Evolutionary conservation across 2,329 filamentous ascomycete genomes (phyloP).

Genomic region (Aspergillus luchuensis): DNA sequence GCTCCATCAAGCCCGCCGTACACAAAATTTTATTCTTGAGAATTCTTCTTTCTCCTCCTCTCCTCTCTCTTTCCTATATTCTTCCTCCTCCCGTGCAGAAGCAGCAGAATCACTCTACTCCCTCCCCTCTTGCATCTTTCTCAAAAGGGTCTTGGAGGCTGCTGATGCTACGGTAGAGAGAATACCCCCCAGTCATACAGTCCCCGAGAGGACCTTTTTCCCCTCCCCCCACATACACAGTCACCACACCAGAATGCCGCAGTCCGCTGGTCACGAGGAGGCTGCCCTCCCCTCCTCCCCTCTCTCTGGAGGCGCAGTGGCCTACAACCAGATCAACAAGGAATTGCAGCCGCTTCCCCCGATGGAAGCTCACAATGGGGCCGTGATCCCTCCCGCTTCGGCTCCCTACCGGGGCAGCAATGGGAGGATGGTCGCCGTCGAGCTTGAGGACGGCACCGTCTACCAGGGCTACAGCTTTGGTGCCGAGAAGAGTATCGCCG

Average conservation of each 20-base stretch:
- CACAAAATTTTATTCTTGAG: slow-evolving; percentile 31
- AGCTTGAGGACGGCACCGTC: slow-evolving; percentile 87
- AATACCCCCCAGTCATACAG: slow-evolving; percentile 30
- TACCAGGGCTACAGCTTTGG: slow-evolving; percentile 97
- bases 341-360: slow-evolving; percentile 35
- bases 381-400: slow-evolving; percentile 59
- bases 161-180: slow-evolving; percentile 45
- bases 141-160: slow-evolving; percentile 32
- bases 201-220: slow-evolving; percentile 43
- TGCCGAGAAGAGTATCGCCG: slow-evolving; percentile 88
- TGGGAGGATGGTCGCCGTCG: slow-evolving; percentile 75
- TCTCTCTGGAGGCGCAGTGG: slow-evolving; percentile 43
- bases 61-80: slow-evolving; percentile 27
- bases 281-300: slow-evolving; percentile 42
- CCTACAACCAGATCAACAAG: slow-evolving; percentile 36
- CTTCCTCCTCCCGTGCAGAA: slow-evolving; percentile 32
- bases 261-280: slow-evolving; percentile 34
- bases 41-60: slow-evolving; percentile 18
- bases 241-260: slow-evolving; percentile 32
- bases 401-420: slow-evolving; percentile 56
- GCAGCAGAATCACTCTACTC: slow-evolving; percentile 26
- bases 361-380: slow-evolving; percentile 34
- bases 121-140: slow-evolving; percentile 17
- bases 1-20: slow-evolving; percentile 21
- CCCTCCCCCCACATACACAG: slow-evolving; percentile 26